Conservation (phyloP, 305 asterid genomes). For the Ilex paraguariensis region DNA sequence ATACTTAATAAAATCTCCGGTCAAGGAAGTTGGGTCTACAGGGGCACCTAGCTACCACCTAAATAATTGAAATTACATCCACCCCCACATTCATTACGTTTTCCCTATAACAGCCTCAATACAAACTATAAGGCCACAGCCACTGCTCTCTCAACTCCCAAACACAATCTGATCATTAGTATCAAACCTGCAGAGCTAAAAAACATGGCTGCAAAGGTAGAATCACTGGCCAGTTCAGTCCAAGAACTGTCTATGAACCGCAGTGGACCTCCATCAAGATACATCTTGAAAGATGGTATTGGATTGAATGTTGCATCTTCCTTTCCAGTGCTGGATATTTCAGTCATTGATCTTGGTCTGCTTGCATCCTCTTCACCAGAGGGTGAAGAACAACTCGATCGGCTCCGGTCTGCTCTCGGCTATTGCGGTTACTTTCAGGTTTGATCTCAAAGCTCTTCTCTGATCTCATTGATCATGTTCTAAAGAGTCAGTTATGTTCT, state of each 20-base stretch:
- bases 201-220: not conserved
- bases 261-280: conserved; percentile 26
- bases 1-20: too few relatives aligned
- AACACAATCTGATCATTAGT: too few relatives aligned
- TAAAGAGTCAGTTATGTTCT: too few relatives aligned
- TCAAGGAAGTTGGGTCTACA: too few relatives aligned
- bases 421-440: conserved; percentile 62
- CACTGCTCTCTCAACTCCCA: not conserved
- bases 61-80: too few relatives aligned
- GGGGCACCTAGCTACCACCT: too few relatives aligned
- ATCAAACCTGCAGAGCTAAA: too few relatives aligned
- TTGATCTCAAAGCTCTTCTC: too few relatives aligned
- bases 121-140: conserved; percentile 9
- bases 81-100: too few relatives aligned
- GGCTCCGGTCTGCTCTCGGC: conserved; percentile 35
- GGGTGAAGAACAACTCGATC: conserved; percentile 24
- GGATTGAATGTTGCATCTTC: conserved; percentile 18
- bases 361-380: conserved; percentile 20
- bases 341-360: conserved; percentile 28
- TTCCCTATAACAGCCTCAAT: too few relatives aligned
- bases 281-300: conserved; percentile 27
- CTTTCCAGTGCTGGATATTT: conserved; percentile 27
- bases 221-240: conserved; percentile 14
- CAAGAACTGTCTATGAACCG: conserved; percentile 33
- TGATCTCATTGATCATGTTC: too few relatives aligned